Conservation (phyloP, 495 filamentous ascomycete genomes). For the Penicillium cataractarum region DNA sequence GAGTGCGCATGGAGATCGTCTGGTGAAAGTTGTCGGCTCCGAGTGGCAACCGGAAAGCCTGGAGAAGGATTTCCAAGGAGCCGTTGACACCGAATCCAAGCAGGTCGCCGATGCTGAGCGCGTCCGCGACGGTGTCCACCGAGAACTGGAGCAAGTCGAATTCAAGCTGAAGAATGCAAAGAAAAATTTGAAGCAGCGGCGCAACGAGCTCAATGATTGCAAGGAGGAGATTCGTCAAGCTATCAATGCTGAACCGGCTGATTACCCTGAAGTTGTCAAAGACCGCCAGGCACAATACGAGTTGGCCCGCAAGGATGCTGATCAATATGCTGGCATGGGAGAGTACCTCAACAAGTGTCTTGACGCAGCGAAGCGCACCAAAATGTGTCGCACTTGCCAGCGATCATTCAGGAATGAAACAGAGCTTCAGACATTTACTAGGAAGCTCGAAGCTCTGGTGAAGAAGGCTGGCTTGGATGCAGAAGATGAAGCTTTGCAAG, state of each 20-base stretch:
- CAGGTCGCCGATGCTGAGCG: constrained; percentile 63
- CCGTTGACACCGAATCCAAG: constrained; percentile 57
- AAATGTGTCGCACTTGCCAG: constrained; percentile 72
- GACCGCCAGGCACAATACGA: constrained; percentile 64
- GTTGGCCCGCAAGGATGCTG: constrained; percentile 62
- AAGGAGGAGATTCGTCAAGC: constrained; percentile 52
- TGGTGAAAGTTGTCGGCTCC: constrained; percentile 62
- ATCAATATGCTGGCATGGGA: constrained; percentile 61
- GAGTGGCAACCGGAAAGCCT: constrained; percentile 71
- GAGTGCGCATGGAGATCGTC: constrained; percentile 69
- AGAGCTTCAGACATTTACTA: constrained; percentile 60
- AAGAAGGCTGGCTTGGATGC: constrained; percentile 56
- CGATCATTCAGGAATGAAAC: constrained; percentile 62
- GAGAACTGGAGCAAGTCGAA: constrained; percentile 77
- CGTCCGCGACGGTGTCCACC: constrained; percentile 66
- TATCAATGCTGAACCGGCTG: constrained; percentile 55
- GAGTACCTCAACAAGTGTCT: constrained; percentile 67
- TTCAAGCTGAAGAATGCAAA: constrained; percentile 70
- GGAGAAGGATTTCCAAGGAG: constrained; percentile 70
- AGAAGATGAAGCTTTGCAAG: constrained; percentile 55
- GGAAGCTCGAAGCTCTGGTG: constrained; percentile 63
- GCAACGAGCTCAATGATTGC: constrained; percentile 64
- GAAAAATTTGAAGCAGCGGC: constrained; percentile 63
- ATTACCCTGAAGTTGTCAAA: constrained; percentile 55
- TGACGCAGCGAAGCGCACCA: constrained; percentile 58